Evolutionary conservation across 2,329 filamentous ascomycete species (phyloP).

Genomic region (Stemphylium beticola): DNA sequence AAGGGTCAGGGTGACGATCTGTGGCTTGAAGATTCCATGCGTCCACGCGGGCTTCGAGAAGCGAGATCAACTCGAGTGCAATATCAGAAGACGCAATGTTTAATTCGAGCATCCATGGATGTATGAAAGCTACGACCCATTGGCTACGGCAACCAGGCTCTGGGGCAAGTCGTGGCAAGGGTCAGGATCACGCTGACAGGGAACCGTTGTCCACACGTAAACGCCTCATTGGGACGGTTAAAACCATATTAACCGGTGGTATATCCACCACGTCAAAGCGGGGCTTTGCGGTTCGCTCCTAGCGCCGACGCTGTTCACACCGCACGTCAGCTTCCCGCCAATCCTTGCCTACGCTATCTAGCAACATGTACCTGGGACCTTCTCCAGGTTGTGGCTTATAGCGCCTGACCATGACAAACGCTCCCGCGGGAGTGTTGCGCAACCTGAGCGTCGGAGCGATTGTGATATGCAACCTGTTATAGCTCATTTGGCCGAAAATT

Average conservation of each 20-base stretch:
- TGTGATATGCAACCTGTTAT: slow-evolving; percentile 14
- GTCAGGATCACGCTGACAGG: slow-evolving; percentile 8
- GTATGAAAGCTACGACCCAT: slow-evolving; percentile 24
- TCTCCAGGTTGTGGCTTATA: slow-evolving; percentile 32
- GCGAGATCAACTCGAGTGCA: slow-evolving; percentile 43
- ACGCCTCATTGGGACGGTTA: slow-evolving; percentile 11
- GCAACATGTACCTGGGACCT: slow-evolving; percentile 16
- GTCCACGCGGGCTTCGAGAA: slow-evolving; percentile 48
- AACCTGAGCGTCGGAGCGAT: slow-evolving; percentile 22
- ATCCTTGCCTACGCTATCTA: slow-evolving; percentile 20
- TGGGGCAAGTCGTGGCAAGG: slow-evolving; percentile 22
- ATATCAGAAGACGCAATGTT: slow-evolving; percentile 41
- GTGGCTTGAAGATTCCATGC: slow-evolving; percentile 48
- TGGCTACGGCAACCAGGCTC: slow-evolving; percentile 30
- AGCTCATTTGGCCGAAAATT: slow-evolving; percentile 2
- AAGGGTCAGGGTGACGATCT: slow-evolving; percentile 41
- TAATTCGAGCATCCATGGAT: slow-evolving; percentile 34
- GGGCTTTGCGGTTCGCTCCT: slow-evolving; percentile 9
- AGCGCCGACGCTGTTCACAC: slow-evolving; percentile 10
- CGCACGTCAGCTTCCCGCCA: slow-evolving; percentile 15
- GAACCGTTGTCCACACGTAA: background rate
- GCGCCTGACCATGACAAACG: slow-evolving; percentile 33
- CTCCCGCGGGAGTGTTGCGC: slow-evolving; percentile 15
- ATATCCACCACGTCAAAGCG: background rate
- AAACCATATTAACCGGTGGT: slow-evolving; percentile 16